Evolutionary conservation across 164 flowering plant species (phyloP).

Genomic region (Vitis cinerea): DNA sequence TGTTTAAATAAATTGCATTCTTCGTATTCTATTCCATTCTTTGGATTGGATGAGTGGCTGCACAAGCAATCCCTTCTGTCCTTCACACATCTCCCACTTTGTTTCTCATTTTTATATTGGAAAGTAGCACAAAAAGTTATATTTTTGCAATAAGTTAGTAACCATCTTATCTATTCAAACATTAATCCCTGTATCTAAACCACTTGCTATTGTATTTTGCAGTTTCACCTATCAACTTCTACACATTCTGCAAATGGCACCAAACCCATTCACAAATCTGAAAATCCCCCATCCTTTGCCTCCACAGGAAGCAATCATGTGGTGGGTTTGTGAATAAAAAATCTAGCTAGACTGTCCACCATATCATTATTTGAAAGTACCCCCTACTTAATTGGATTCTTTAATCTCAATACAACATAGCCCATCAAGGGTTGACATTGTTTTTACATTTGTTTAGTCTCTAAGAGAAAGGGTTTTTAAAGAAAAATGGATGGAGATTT

Average conservation of each 20-base stretch:
- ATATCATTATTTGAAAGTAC: not conserved
- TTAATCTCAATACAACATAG: too few relatives aligned
- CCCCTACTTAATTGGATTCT: too few relatives aligned
- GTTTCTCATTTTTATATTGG: not conserved
- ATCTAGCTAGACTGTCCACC: not conserved
- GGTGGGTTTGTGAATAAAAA: not conserved
- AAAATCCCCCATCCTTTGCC: conserved; percentile 17
- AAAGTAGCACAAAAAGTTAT: not conserved
- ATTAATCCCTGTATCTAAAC: not conserved
- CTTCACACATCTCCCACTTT: conserved; percentile 26
- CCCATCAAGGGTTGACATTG: too few relatives aligned
- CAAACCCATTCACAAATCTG: not conserved
- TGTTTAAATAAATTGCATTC: too few relatives aligned
- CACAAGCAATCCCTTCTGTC: conserved; percentile 51
- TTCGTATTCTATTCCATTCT: conserved; percentile 2
- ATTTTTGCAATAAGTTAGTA: not conserved
- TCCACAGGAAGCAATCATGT: conserved; percentile 20
- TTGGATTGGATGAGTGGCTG: conserved; percentile 20
- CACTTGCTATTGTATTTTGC: not conserved
- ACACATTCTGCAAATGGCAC: not conserved
- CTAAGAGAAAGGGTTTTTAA: too few relatives aligned
- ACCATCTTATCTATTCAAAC: conserved; percentile 2
- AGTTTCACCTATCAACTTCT: not conserved
- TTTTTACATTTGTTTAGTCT: too few relatives aligned
- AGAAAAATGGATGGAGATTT: too few relatives aligned